Base-by-base conservation (phyloP, 2,329 filamentous ascomycete genomes). In the Fusarium xyrophilum region DNA sequence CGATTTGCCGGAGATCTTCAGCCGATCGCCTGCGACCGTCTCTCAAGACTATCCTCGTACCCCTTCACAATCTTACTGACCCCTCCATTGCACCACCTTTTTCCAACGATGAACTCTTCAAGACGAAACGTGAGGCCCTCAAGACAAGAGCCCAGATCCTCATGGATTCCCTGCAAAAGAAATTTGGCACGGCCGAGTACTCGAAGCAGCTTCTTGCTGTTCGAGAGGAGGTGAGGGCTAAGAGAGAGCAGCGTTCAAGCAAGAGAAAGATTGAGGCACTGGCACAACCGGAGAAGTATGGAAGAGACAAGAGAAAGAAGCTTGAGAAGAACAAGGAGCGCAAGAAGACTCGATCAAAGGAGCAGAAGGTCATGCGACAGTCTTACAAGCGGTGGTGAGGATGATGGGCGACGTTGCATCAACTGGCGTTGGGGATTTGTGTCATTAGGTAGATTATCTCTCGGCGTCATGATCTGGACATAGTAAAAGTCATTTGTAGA, bases 181-280 rank as follows among this genome's bases (percentile, higher is more conserved):
- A 92, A 76, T 84, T 97, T 53, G 96, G 95, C 40, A 93, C 91
- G 4, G 87, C 89, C 2, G 88, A 88, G 65, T 99, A 94, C 80
- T 89, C 94, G n/a, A 84, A 85, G 56, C 85, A 90, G 46, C 83
- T 98, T 75, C 79, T 92, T 39, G 85, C 86, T 40, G 92, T 96
- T 10, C 88, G 93, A 63, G 89, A 91, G 54, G 86, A 85, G 19
- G 89, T 96, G n/a, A 87, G 86, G 74, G 85, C 86, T 68, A 88
- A 90, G 74, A 85, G 96, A 70, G 88, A 93, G 76, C 87, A 89
- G 74, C 84, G 96, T 68, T 88, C 91, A 56, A 88, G 85, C 68
- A 99, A 99, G 86, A 87, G 96, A 74, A 92, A 93, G 80, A 92
- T 98, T 68, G 94, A 96, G 76, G 92, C 92, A 14, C 89, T 99